Evolutionary conservation across 345 rosid species (phyloP).

Genomic region (Arabis alpina): DNA sequence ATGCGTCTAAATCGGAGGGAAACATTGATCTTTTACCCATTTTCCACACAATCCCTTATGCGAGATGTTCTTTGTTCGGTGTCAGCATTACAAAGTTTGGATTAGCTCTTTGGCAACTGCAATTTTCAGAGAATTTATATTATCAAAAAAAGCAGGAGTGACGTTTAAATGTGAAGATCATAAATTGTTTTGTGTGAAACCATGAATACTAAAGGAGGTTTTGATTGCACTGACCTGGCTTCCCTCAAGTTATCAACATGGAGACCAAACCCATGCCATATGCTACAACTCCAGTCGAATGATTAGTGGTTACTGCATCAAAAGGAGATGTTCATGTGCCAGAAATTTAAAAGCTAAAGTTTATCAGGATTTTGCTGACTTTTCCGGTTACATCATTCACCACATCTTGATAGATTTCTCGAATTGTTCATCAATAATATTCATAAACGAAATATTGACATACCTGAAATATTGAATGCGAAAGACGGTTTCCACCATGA

Average conservation of each 20-base stretch:
- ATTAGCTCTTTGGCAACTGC: constrained; percentile 94
- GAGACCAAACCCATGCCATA: constrained; percentile 84
- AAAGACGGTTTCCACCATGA: too few species aligned
- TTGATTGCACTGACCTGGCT: constrained; percentile 62
- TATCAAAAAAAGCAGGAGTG: neutral
- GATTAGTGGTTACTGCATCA: constrained; percentile 74
- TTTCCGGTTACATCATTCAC: too few species aligned
- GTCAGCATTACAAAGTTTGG: constrained; percentile 90
- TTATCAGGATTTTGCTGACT: too few species aligned
- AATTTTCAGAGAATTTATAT: neutral
- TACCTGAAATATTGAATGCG: too few species aligned
- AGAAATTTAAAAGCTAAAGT: too few species aligned
- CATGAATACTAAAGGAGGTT: too few species aligned
- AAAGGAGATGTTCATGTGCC: too few species aligned
- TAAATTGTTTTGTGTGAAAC: too few species aligned
- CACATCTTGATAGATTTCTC: too few species aligned
- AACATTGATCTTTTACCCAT: constrained; percentile 75
- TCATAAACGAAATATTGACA: too few species aligned
- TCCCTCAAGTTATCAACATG: constrained; percentile 78
- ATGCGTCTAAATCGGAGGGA: constrained; percentile 68
- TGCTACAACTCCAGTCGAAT: constrained; percentile 48
- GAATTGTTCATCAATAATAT: too few species aligned
- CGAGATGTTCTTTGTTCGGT: constrained; percentile 87
- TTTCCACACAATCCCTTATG: constrained; percentile 75
- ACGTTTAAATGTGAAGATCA: neutral